These are phyloP conservation scores for Botrytis paeoniae DNA, from an alignment of 2,329 filamentous ascomycete genomes.

Conservation along the genomic window DNA sequence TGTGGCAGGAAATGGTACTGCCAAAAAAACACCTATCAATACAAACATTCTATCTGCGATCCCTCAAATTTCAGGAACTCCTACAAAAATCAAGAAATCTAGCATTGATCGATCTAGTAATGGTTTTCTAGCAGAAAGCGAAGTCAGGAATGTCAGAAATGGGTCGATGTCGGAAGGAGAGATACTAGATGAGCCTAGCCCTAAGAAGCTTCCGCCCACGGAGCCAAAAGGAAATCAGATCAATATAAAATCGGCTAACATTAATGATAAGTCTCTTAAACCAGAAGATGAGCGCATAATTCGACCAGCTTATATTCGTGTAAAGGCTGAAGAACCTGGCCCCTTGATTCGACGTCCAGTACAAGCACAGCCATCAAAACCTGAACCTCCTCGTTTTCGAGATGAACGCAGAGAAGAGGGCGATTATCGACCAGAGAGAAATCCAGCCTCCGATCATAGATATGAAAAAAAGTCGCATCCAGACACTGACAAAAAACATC, in stretches of 20 bases:
- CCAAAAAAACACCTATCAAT: constrained; percentile 4
- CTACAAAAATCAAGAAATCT: constrained; percentile 24
- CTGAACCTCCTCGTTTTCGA: constrained; percentile 20
- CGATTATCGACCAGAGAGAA: constrained; percentile 25
- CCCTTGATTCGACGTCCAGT: constrained; percentile 23
- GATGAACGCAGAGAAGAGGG: constrained; percentile 30
- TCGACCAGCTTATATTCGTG: constrained; percentile 21
- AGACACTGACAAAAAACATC: constrained; percentile 25
- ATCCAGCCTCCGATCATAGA: constrained; percentile 22
- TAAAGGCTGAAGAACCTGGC: constrained; percentile 20
- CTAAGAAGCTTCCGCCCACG: constrained; percentile 23
- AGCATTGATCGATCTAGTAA: constrained; percentile 22
- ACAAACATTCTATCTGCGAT: constrained; percentile 19
- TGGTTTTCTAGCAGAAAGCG: constrained; percentile 19
- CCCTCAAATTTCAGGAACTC: constrained; percentile 30
- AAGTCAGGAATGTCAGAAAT: constrained; percentile 26
- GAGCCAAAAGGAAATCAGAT: constrained; percentile 27
- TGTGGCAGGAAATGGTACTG: constrained; percentile 14
- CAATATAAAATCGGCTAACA: constrained; percentile 21
- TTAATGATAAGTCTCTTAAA: constrained; percentile 26
- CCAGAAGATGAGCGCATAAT: constrained; percentile 22
- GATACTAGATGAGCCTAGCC: constrained; percentile 35
- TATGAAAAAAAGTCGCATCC: constrained; percentile 26
- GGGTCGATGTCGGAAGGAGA: constrained; percentile 35
- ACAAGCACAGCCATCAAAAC: constrained; percentile 14